These are phyloP conservation scores for Aspergillaceae sp. DNA, from an alignment of 2,329 filamentous ascomycete species.

Conservation along the genomic window DNA sequence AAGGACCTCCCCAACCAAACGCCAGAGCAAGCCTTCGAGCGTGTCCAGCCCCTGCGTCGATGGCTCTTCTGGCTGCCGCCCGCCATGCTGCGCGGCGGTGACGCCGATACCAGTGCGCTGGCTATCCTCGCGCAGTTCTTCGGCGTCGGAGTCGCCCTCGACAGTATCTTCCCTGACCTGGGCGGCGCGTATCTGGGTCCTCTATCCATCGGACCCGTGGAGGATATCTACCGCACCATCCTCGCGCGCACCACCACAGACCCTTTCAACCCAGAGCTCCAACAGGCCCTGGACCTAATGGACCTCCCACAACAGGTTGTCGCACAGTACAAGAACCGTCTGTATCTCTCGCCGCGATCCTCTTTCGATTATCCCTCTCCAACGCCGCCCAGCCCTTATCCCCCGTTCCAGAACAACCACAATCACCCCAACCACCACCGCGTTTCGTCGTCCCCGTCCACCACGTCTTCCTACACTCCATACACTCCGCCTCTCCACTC, in stretches of 20 bases:
- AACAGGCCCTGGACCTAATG: slow-evolving; percentile 59
- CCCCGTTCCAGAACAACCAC: slow-evolving; percentile 5
- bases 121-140: slow-evolving; percentile 87
- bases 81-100: slow-evolving; percentile 67
- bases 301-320: slow-evolving; percentile 64
- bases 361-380: slow-evolving; percentile 32
- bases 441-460: slow-evolving; percentile 31
- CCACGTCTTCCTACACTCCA: slow-evolving; percentile 28
- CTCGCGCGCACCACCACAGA: slow-evolving; percentile 58
- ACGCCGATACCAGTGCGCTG: slow-evolving; percentile 66
- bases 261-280: slow-evolving; percentile 48
- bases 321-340: slow-evolving; percentile 57
- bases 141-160: slow-evolving; percentile 75
- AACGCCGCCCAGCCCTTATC: slow-evolving; percentile 27
- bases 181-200: slow-evolving; percentile 81
- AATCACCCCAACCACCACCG: slow-evolving; percentile 23
- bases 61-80: slow-evolving; percentile 97
- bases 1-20: slow-evolving; percentile 61
- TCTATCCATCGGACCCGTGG: slow-evolving; percentile 69
- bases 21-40: slow-evolving; percentile 78
- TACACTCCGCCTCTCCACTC: slow-evolving; percentile 37
- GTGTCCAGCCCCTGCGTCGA: slow-evolving; percentile 75
- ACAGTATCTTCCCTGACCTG: slow-evolving; percentile 85
- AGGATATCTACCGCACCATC: slow-evolving; percentile 73
- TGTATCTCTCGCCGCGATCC: slow-evolving; percentile 50